Evolutionary conservation across 2,329 filamentous ascomycete species (phyloP).

Genomic region (Colletotrichum musae): DNA sequence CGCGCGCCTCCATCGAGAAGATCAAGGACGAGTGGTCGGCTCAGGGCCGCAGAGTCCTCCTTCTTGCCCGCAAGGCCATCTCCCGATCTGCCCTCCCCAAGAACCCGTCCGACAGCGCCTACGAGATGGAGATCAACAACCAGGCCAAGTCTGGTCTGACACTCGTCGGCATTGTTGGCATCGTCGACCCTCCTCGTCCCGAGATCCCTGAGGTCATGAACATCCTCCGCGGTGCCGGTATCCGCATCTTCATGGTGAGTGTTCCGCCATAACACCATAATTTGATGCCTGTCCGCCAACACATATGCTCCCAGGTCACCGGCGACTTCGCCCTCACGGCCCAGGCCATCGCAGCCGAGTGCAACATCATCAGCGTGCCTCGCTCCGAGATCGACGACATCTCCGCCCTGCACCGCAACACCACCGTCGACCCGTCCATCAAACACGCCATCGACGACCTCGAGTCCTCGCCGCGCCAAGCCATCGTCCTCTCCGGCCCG

Average conservation of each 20-base stretch:
- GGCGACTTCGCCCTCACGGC: slow-evolving; percentile 84
- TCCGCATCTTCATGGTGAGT: slow-evolving; percentile 81
- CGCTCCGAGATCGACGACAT: slow-evolving; percentile 66
- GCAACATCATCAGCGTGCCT: slow-evolving; percentile 76
- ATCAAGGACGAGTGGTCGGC: slow-evolving; percentile 79
- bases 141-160: slow-evolving; percentile 71
- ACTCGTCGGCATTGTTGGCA: slow-evolving; percentile 81
- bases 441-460: slow-evolving; percentile 33
- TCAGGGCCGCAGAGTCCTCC: slow-evolving; percentile 76
- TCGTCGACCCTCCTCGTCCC: slow-evolving; percentile 83
- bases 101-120: slow-evolving; percentile 48
- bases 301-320: slow-evolving; percentile 66
- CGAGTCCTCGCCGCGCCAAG: slow-evolving; percentile 51
- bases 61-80: slow-evolving; percentile 74
- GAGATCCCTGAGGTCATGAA: slow-evolving; percentile 78
- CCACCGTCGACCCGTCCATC: slow-evolving; percentile 42
- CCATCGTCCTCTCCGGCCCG: slow-evolving; percentile 75
- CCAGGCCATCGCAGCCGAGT: slow-evolving; percentile 79
- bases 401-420: slow-evolving; percentile 62
- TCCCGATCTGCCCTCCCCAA: slow-evolving; percentile 47
- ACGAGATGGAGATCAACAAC: slow-evolving; percentile 70
- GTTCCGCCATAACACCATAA: neutral
- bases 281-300: neutral
- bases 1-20: slow-evolving; percentile 63
- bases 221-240: slow-evolving; percentile 78